These are phyloP conservation scores for Exophiala sideris DNA, from an alignment of 2,329 filamentous ascomycete genomes.

Conservation along the genomic window DNA sequence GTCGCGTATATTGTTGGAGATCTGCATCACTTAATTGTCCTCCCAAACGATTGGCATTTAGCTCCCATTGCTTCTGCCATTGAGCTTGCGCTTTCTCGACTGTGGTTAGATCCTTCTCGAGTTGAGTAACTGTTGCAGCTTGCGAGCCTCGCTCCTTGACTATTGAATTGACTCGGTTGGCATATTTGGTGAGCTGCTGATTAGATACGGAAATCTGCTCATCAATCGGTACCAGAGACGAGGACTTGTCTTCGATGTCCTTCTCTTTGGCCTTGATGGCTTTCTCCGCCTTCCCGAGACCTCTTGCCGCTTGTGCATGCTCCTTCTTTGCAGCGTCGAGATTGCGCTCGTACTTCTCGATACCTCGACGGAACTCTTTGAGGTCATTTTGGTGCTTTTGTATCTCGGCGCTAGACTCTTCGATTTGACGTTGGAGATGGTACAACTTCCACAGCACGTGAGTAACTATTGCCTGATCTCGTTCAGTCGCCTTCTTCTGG, in stretches of 20 bases:
- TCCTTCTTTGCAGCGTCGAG: constrained; percentile 79
- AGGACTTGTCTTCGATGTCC: constrained; percentile 80
- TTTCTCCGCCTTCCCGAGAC: constrained; percentile 77
- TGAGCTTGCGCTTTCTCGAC: constrained; percentile 86
- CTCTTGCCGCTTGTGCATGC: constrained; percentile 72
- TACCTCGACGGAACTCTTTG: constrained; percentile 83
- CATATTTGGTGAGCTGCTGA: constrained; percentile 65
- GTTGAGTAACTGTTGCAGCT: constrained; percentile 63
- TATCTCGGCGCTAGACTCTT: constrained; percentile 85
- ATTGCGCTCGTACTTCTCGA: constrained; percentile 76
- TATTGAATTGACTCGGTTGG: constrained; percentile 66
- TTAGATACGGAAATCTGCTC: constrained; percentile 83
- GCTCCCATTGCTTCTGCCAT: constrained; percentile 84
- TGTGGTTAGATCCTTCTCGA: constrained; percentile 73
- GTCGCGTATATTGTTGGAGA: constrained; percentile 80
- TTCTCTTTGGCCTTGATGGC: constrained; percentile 82
- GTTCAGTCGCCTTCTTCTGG: constrained; percentile 82
- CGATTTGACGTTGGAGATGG: constrained; percentile 89
- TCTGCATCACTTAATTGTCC: constrained; percentile 81
- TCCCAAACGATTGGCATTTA: constrained; percentile 80
- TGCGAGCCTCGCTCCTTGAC: constrained; percentile 74
- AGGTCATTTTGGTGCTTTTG: constrained; percentile 91
- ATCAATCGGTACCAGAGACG: constrained; percentile 80
- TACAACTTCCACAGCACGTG: constrained; percentile 97
- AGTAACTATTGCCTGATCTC: constrained; percentile 84